phyloP scores from a whole-genome alignment of 176 grass and related monocot species.

The Triticum urartu region DNA sequence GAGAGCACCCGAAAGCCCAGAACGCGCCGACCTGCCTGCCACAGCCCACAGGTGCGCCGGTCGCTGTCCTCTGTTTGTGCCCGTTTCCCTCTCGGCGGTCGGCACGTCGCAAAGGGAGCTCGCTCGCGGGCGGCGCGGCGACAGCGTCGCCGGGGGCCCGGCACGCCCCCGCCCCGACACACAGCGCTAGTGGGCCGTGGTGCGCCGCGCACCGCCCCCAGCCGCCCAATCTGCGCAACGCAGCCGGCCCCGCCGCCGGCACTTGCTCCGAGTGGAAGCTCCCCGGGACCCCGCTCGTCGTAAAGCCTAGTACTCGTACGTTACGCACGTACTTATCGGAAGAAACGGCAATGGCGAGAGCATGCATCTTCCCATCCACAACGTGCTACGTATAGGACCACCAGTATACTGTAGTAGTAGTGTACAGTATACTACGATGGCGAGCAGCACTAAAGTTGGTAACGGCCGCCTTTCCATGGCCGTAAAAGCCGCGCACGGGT shows the following conservation, averaged over 20 bases:
- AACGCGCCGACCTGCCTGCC: neutral
- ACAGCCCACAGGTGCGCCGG: neutral
- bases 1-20: too few relatives aligned
- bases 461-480: neutral
- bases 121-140: neutral
- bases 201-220: neutral
- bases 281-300: neutral
- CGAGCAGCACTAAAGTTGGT: neutral
- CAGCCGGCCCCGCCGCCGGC: neutral
- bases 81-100: neutral
- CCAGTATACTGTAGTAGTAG: neutral
- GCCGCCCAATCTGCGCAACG: neutral
- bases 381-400: neutral
- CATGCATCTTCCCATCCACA: neutral
- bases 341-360: neutral
- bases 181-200: neutral
- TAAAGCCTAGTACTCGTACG: neutral
- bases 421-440: neutral
- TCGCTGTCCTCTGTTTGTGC: neutral
- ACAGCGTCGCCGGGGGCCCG: neutral
- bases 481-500: neutral
- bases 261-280: neutral
- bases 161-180: neutral
- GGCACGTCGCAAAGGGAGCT: neutral
- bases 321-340: too few relatives aligned